These are phyloP conservation scores for Phytopythium delawarense DNA, from an alignment of 352 stramenopile genomes.

Conservation along the genomic window DNA sequence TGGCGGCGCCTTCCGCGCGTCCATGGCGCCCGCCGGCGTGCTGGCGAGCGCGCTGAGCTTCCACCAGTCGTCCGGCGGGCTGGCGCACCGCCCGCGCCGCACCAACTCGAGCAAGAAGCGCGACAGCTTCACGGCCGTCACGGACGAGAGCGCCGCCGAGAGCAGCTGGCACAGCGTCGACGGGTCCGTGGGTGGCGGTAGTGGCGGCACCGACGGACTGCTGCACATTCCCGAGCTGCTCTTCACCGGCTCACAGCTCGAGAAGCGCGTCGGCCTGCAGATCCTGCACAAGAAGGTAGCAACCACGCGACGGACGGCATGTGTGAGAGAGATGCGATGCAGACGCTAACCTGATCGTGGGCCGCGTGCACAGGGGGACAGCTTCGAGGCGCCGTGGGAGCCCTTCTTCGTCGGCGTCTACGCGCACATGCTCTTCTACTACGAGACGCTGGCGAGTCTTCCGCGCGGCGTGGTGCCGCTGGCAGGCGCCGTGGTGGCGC, in stretches of 20 bases:
- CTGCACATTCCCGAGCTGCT: slow-evolving; percentile 39
- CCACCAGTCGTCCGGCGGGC: slow-evolving; percentile 1
- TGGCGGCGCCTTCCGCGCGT: slow-evolving; percentile 7
- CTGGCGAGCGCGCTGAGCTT: slow-evolving; percentile 9
- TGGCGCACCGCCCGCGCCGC: slow-evolving; percentile 5
- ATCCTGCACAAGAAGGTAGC: slow-evolving; percentile 50
- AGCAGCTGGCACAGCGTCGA: slow-evolving; percentile 11
- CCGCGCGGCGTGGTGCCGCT: slow-evolving; percentile 54
- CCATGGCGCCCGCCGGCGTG: neutral
- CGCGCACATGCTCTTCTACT: slow-evolving; percentile 63
- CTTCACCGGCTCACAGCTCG: slow-evolving; percentile 37
- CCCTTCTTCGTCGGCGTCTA: slow-evolving; percentile 58
- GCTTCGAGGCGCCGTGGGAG: slow-evolving; percentile 64
- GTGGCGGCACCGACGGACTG: slow-evolving; percentile 7
- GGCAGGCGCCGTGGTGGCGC: slow-evolving; percentile 33
- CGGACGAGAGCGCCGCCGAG: slow-evolving; percentile 6
- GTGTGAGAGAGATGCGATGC: neutral
- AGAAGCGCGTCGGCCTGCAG: slow-evolving; percentile 35
- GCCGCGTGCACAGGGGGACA: slow-evolving; percentile 23
- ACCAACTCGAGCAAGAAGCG: slow-evolving; percentile 4
- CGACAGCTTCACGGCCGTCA: slow-evolving; percentile 8
- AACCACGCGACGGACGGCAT: no score
- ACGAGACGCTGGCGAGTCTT: slow-evolving; percentile 41
- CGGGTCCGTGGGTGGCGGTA: slow-evolving; percentile 14
- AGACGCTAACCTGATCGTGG: neutral